Percentiles rank a stretch among this genome's conserved stretches.
phyloP scores from a whole-genome alignment of 202 grass and related monocot species.

The Brachypodium distachyon region DNA sequence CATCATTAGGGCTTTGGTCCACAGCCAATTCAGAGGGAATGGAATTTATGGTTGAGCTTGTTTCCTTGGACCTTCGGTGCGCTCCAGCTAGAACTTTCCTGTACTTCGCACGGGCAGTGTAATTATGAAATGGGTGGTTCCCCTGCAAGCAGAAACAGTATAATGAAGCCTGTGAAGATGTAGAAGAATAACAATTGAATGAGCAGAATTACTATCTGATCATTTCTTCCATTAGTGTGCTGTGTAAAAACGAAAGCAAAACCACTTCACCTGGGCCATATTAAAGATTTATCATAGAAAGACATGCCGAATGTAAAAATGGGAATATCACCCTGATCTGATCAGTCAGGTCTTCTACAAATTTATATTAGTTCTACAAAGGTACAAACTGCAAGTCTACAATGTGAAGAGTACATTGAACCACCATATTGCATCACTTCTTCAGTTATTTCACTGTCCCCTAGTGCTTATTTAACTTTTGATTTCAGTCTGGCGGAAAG shows the following conservation, averaged over 20 bases:
- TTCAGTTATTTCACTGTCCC: not conserved
- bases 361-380: not conserved
- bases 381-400: too few relatives aligned
- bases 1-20: slow-evolving; percentile 25
- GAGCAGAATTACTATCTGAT: not conserved
- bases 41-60: slow-evolving; percentile 14
- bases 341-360: not conserved
- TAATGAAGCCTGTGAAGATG: not conserved
- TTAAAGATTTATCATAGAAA: not conserved
- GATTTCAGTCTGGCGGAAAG: not conserved
- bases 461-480: not conserved
- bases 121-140: slow-evolving; percentile 96
- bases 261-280: not conserved
- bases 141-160: slow-evolving; percentile 35
- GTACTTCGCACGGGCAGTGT: slow-evolving; percentile 77
- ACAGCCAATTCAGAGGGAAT: slow-evolving; percentile 16
- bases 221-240: not conserved
- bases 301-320: not conserved
- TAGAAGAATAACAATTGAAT: not conserved
- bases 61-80: slow-evolving; percentile 23
- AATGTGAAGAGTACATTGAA: not conserved
- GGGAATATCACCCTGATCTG: not conserved
- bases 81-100: slow-evolving; percentile 54
- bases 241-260: not conserved
- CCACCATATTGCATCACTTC: not conserved